These are phyloP conservation scores for Microdochium nivale DNA, from an alignment of 2,329 filamentous ascomycete genomes.

Conservation along the genomic window DNA sequence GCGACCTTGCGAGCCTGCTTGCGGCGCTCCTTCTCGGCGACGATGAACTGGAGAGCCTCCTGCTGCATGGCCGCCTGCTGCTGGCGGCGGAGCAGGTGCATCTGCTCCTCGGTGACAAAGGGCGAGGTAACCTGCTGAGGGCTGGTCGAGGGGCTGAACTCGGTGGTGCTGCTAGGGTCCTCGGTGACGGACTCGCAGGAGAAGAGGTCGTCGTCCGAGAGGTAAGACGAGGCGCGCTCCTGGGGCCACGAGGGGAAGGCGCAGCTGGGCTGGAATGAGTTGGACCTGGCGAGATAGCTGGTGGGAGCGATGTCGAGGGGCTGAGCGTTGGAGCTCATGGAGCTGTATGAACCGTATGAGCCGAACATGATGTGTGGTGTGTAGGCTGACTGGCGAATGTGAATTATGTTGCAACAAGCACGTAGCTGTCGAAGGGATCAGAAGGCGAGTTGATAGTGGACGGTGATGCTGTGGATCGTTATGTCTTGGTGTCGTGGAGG, in stretches of 20 bases:
- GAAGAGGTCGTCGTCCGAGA: constrained; percentile 58
- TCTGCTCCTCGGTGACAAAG: constrained; percentile 35
- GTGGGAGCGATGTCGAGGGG: constrained; percentile 21
- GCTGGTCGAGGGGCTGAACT: constrained; percentile 30
- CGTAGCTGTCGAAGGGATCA: background rate
- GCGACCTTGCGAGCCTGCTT: constrained; percentile 30
- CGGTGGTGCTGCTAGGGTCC: constrained; percentile 29
- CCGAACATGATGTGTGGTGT: constrained; percentile 17
- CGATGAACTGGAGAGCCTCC: constrained; percentile 40
- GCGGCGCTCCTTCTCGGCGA: constrained; percentile 47
- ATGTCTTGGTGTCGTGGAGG: background rate
- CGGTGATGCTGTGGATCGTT: background rate
- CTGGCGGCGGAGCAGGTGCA: constrained; percentile 41
- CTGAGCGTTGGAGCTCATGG: constrained; percentile 21
- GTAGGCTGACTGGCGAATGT: background rate
- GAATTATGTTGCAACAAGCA: constrained; percentile 19
- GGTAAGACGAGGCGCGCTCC: constrained; percentile 43
- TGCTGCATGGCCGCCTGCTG: constrained; percentile 37
- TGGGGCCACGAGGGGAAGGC: constrained; percentile 35
- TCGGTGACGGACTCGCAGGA: constrained; percentile 31
- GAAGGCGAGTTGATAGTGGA: background rate
- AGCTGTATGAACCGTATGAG: constrained; percentile 26
- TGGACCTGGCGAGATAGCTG: constrained; percentile 18
- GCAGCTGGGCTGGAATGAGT: constrained; percentile 22
- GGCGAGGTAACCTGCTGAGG: constrained; percentile 30